These are phyloP conservation scores for Claviceps humidiphila DNA, from an alignment of 2,329 filamentous ascomycete species.

Conservation along the genomic window DNA sequence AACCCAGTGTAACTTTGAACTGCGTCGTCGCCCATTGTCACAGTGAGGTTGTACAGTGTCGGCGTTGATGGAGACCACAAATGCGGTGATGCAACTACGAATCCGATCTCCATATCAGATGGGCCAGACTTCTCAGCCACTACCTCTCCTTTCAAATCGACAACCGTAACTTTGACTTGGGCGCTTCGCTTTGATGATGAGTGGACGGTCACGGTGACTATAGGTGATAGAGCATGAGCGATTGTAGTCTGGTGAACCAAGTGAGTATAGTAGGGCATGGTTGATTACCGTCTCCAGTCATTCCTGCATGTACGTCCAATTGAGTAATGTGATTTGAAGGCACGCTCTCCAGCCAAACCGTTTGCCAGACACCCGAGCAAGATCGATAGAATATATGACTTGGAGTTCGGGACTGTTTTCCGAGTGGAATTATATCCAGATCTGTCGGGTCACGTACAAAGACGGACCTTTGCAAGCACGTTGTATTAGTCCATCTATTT, in stretches of 20 bases:
- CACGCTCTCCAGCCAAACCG: conserved; percentile 56
- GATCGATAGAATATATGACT: conserved; percentile 59
- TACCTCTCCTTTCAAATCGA: conserved; percentile 22
- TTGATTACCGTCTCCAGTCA: conserved; percentile 33
- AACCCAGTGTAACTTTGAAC: conserved; percentile 57
- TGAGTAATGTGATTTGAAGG: conserved; percentile 42
- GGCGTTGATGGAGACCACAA: conserved; percentile 54
- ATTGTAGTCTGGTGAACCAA: not conserved
- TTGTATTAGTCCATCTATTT: not conserved
- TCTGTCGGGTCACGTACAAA: conserved; percentile 59
- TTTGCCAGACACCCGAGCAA: conserved; percentile 64
- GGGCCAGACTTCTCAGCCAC: conserved; percentile 30
- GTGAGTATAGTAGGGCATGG: not conserved
- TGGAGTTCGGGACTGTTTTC: conserved; percentile 46
- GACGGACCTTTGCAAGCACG: conserved; percentile 32
- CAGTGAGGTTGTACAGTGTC: conserved; percentile 48
- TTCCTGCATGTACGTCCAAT: conserved; percentile 45
- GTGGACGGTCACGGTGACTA: conserved; percentile 44
- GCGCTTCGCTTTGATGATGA: conserved; percentile 25
- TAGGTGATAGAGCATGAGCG: not conserved
- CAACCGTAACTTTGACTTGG: conserved; percentile 22
- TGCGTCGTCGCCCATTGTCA: conserved; percentile 37
- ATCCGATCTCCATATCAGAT: conserved; percentile 38
- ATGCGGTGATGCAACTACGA: conserved; percentile 39
- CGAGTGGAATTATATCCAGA: conserved; percentile 45